A percentile compares a stretch with the other conserved stretches of the same genome.
These are phyloP conservation scores for Fremontodendron californicum DNA, from an alignment of 345 rosid species.

Conservation along the genomic window DNA sequence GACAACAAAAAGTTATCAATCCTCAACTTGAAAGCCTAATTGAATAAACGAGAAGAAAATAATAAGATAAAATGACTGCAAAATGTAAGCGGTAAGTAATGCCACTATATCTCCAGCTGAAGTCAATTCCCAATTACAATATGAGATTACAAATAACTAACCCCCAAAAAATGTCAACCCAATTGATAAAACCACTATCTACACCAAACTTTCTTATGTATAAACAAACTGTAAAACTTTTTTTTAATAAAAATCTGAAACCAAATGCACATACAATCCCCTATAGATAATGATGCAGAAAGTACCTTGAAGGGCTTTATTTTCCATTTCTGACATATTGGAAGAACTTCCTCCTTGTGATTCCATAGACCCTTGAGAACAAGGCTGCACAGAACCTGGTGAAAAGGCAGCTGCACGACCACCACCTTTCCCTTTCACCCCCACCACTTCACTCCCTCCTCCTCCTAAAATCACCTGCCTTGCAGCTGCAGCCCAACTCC, in stretches of 20 bases:
- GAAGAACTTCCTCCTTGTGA: slow-evolving; percentile 62
- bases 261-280: background rate
- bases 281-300: background rate
- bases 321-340: slow-evolving; percentile 58
- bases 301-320: slow-evolving; percentile 58
- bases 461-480: slow-evolving; percentile 20
- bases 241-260: too few species aligned
- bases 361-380: slow-evolving; percentile 55
- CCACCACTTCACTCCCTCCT: slow-evolving; percentile 20
- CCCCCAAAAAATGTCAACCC: too few species aligned
- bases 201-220: background rate
- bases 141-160: too few species aligned
- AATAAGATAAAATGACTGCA: background rate
- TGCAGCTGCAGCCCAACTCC: slow-evolving; percentile 37
- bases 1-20: background rate
- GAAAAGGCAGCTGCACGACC: slow-evolving; percentile 21
- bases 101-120: background rate
- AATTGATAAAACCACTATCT: background rate
- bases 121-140: too few species aligned
- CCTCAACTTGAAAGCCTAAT: background rate
- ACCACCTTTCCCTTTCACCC: background rate
- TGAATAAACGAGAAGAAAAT: background rate
- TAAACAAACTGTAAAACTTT: background rate
- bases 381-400: slow-evolving; percentile 36
- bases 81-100: background rate